Evolutionary conservation across 2,329 filamentous ascomycete species (phyloP).

Genomic region (Hypoxylon sp.): DNA sequence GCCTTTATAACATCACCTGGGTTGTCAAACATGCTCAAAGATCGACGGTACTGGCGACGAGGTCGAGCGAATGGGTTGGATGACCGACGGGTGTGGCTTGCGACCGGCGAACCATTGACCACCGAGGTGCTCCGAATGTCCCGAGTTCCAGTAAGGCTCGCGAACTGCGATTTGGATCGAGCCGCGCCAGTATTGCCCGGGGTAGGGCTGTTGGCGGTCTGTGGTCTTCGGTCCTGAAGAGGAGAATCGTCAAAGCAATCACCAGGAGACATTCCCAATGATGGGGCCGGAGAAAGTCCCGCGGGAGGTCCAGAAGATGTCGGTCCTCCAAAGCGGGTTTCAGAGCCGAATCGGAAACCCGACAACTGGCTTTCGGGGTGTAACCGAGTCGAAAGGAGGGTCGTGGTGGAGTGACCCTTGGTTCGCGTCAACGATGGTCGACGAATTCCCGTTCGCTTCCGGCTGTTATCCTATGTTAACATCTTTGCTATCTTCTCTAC

Average conservation of each 20-base stretch:
- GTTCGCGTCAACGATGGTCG: conserved; percentile 78
- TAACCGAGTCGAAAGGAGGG: conserved; percentile 64
- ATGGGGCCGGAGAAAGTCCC: no score
- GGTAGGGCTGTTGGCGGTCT: conserved; percentile 68
- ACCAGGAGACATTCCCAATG: conserved; percentile 76
- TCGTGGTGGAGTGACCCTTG: conserved; percentile 77
- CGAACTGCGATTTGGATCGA: conserved; percentile 72
- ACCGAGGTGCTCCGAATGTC: conserved; percentile 70
- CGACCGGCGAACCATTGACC: conserved; percentile 83
- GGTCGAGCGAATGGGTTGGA: conserved; percentile 78
- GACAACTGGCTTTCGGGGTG: conserved; percentile 72
- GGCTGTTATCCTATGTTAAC: conserved; percentile 60
- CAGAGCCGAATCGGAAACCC: conserved; percentile 76
- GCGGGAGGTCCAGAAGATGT: conserved; percentile 66
- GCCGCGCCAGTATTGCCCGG: conserved; percentile 62
- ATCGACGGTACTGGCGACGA: conserved; percentile 88
- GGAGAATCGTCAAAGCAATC: conserved; percentile 87
- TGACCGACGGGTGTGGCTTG: conserved; percentile 73
- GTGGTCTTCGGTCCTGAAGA: conserved; percentile 71
- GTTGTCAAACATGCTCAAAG: conserved; percentile 97
- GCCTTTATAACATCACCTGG: conserved; percentile 87
- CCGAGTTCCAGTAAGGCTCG: conserved; percentile 60
- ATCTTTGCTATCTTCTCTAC: background rate
- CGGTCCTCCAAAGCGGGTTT: conserved; percentile 50
- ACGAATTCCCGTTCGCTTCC: conserved; percentile 69